A percentile compares a stretch with the other conserved stretches of the same genome.
Evolutionary conservation across 2,329 filamentous ascomycete genomes (phyloP).

Genomic region (Penicillium verrucosum): DNA sequence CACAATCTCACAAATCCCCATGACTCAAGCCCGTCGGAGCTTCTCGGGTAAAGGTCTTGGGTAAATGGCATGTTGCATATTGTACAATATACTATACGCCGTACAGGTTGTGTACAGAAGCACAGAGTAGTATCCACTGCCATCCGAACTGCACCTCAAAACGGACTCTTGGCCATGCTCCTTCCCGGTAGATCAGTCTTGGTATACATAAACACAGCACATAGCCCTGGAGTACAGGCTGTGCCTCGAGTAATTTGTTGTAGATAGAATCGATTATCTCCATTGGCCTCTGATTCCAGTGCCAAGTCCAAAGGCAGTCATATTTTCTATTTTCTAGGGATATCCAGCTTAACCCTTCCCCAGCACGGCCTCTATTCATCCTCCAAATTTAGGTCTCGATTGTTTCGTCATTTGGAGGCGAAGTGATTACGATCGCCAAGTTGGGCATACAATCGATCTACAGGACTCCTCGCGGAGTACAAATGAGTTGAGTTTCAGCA

Average conservation of each 20-base stretch:
- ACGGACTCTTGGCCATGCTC: slow-evolving; percentile 6
- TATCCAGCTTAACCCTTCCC: background rate
- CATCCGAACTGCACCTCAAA: background rate
- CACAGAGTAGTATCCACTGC: slow-evolving; percentile 3
- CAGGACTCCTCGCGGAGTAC: background rate
- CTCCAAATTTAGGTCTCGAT: background rate
- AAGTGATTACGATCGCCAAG: background rate
- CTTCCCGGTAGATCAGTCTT: slow-evolving; percentile 11
- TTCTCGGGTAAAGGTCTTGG: slow-evolving; percentile 3
- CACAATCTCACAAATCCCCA: background rate
- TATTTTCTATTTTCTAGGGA: slow-evolving; percentile 1
- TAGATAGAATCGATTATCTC: background rate
- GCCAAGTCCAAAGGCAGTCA: slow-evolving; percentile 7
- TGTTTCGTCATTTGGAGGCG: slow-evolving; percentile 1
- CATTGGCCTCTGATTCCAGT: background rate
- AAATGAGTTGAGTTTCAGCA: background rate
- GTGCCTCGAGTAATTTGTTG: background rate
- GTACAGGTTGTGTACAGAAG: background rate
- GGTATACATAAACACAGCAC: slow-evolving; percentile 3
- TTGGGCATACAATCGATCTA: slow-evolving; percentile 10
- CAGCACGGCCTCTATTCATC: background rate
- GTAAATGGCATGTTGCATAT: background rate
- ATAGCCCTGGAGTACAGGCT: background rate
- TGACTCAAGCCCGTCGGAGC: slow-evolving; percentile 3
- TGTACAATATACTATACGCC: background rate